Evolutionary conservation across 192 early-diverging fungal species (phyloP).

Genomic region (Backusella mclennaniae): DNA sequence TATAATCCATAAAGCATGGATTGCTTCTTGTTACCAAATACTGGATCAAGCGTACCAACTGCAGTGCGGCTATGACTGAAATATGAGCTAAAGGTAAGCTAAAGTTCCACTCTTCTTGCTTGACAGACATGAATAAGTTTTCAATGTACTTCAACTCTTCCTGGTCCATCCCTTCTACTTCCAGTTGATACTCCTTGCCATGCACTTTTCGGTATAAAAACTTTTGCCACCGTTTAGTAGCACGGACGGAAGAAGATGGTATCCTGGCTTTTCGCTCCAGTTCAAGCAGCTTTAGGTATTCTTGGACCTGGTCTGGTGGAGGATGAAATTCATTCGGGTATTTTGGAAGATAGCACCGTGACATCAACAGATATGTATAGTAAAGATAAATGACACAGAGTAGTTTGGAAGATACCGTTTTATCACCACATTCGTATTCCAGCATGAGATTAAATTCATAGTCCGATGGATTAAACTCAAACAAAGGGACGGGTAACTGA

Average conservation of each 20-base stretch:
- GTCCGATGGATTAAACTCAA: background rate
- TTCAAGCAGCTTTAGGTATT: background rate
- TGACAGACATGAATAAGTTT: background rate
- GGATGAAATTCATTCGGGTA: background rate
- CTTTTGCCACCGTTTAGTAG: background rate
- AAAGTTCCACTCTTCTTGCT: background rate
- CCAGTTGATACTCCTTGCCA: background rate
- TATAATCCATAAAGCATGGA: background rate
- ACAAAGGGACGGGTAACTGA: background rate
- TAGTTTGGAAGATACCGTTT: background rate
- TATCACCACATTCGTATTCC: background rate
- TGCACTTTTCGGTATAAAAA: background rate
- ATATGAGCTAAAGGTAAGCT: background rate
- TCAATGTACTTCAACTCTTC: background rate
- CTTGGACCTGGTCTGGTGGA: background rate
- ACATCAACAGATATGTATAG: background rate
- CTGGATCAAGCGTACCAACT: background rate
- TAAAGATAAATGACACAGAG: background rate
- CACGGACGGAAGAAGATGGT: background rate
- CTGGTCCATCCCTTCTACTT: background rate
- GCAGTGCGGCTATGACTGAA: background rate
- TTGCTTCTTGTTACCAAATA: background rate
- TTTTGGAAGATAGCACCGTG: background rate
- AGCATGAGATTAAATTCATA: background rate
- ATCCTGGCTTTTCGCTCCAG: background rate